Percentiles rank a stretch among this genome's conserved stretches.
Evolutionary conservation across 1,139 yeast genomes (phyloP).

Genomic region (Insectozyma bohioensis): DNA sequence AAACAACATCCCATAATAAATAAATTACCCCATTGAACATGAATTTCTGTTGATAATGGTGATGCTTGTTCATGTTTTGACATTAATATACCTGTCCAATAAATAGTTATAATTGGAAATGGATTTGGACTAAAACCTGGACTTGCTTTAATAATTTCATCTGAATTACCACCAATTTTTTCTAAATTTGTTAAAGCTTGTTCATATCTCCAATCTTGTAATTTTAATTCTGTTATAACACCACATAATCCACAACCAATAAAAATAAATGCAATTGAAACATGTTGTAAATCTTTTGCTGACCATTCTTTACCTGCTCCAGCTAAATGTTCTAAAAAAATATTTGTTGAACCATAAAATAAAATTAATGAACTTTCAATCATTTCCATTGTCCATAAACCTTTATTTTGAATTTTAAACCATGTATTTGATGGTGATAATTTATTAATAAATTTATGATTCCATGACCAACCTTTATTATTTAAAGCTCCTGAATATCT

Average conservation of each 20-base stretch:
- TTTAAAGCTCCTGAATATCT: slow-evolving; percentile 84
- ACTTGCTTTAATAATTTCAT: slow-evolving; percentile 36
- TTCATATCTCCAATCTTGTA: slow-evolving; percentile 48
- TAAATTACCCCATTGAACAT: slow-evolving; percentile 88
- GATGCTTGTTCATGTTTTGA: slow-evolving; percentile 91
- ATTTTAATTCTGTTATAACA: slow-evolving; percentile 65
- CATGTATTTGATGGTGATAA: slow-evolving; percentile 14
- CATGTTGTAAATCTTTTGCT: slow-evolving; percentile 93
- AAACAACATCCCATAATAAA: slow-evolving; percentile 76
- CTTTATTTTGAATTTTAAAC: slow-evolving; percentile 47
- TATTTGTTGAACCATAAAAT: slow-evolving; percentile 84
- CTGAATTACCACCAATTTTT: slow-evolving; percentile 2
- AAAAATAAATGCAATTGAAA: slow-evolving; percentile 89
- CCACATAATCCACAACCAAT: slow-evolving; percentile 95
- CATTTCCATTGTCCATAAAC: slow-evolving; percentile 79
- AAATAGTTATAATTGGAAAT: slow-evolving; percentile 87
- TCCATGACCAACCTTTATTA: slow-evolving; percentile 91
- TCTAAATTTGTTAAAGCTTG: slow-evolving; percentile 31
- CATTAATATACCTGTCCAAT: slow-evolving; percentile 98
- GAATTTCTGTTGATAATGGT: slow-evolving; percentile 70
- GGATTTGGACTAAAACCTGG: slow-evolving; percentile 89
- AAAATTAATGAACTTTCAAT: slow-evolving; percentile 76
- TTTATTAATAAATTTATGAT: slow-evolving; percentile 44
- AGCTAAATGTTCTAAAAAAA: slow-evolving; percentile 82
- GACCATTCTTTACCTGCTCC: slow-evolving; percentile 81